These are phyloP conservation scores for Heterobasidion annosum DNA, from an alignment of 1,284 basidiomycete genomes.

Conservation along the genomic window DNA sequence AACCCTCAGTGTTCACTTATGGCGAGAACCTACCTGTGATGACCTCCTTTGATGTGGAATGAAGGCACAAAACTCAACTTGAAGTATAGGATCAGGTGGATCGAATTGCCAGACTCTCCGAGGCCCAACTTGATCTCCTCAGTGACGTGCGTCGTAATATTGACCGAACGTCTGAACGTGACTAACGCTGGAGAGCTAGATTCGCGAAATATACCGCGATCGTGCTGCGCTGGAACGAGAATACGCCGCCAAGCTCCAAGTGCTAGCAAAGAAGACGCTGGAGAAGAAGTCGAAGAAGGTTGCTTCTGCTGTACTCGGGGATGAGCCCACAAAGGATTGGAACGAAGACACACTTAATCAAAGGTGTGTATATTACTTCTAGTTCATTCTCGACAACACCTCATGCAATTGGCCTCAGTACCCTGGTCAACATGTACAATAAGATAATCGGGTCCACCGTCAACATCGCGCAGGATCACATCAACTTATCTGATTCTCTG, in stretches of 20 bases:
- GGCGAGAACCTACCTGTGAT: constrained; percentile 4
- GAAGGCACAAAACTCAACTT: not conserved
- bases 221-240: constrained; percentile 64
- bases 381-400: not conserved
- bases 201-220: constrained; percentile 63
- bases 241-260: constrained; percentile 62
- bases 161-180: not conserved
- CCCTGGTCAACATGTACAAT: constrained; percentile 57
- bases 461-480: constrained; percentile 59
- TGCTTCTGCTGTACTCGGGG: constrained; percentile 47
- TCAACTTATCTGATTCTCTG: constrained; percentile 54
- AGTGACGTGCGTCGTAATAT: constrained; percentile 42
- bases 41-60: not conserved
- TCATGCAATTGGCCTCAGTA: constrained; percentile 32
- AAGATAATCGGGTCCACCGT: constrained; percentile 54
- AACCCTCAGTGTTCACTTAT: not conserved
- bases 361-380: constrained; percentile 33
- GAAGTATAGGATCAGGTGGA: constrained; percentile 47
- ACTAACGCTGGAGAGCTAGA: constrained; percentile 27
- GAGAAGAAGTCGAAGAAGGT: constrained; percentile 63
- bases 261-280: constrained; percentile 52
- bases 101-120: constrained; percentile 26
- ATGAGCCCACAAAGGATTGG: constrained; percentile 57
- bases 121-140: constrained; percentile 36
- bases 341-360: constrained; percentile 41